Conservation (phyloP, 148 eudicot genomes). For the Vaccinium corymbosum region DNA sequence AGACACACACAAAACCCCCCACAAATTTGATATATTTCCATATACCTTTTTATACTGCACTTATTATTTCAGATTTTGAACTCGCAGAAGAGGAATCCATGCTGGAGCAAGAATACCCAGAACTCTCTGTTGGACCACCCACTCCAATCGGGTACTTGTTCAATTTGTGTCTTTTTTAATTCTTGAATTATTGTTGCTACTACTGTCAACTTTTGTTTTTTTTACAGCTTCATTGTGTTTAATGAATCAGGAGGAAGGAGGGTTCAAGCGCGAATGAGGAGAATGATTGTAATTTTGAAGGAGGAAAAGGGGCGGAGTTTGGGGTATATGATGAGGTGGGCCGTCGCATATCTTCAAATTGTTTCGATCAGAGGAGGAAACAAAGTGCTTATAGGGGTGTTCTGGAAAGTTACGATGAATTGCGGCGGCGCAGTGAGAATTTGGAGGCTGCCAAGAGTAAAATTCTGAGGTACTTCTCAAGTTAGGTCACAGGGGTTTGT, state of each 20-base stretch:
- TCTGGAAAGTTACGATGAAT: constrained; percentile 44
- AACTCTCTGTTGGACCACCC: constrained; percentile 8
- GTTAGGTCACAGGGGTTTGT: not conserved
- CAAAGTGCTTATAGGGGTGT: constrained; percentile 32
- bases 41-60: not conserved
- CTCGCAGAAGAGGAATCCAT: constrained; percentile 30
- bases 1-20: not conserved
- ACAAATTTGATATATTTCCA: not conserved
- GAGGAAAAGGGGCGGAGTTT: constrained; percentile 24
- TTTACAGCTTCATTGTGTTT: not conserved
- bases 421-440: constrained; percentile 26
- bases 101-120: constrained; percentile 19
- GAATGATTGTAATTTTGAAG: constrained; percentile 15
- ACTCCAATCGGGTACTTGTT: constrained; percentile 17
- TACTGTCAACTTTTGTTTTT: not conserved
- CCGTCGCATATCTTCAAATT: constrained; percentile 16
- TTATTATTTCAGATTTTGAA: not conserved
- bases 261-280: constrained; percentile 9
- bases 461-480: constrained; percentile 49
- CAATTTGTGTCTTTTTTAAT: not conserved
- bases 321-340: constrained; percentile 27
- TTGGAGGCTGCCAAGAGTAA: constrained; percentile 51
- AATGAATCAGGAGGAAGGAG: constrained; percentile 11
- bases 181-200: not conserved
- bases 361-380: constrained; percentile 32